A percentile compares a stretch with the other conserved stretches of the same genome.
Conservation (phyloP, 257 asterid species). For the Marsdenia floribunda region DNA sequence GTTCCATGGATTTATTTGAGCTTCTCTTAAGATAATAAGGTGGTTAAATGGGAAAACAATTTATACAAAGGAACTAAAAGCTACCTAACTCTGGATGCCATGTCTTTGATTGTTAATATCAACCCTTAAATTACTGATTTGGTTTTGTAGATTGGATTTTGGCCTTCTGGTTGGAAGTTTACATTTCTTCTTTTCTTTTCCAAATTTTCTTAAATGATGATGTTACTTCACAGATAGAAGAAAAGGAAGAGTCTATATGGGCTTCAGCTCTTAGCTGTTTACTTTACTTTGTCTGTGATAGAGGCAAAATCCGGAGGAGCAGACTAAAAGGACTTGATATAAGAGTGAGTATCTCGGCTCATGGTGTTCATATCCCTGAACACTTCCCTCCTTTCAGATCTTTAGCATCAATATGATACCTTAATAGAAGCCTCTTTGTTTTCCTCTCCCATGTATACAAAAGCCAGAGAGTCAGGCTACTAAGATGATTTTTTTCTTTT, state of each 20-base stretch:
- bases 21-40: background rate
- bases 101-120: background rate
- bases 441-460: background rate
- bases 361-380: background rate
- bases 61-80: background rate
- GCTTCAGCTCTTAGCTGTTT: slow-evolving; percentile 96
- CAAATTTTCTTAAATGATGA: background rate
- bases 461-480: background rate
- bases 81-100: background rate
- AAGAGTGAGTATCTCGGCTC: slow-evolving; percentile 58
- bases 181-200: background rate
- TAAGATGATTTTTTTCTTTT: background rate
- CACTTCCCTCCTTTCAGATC: background rate
- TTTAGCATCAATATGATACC: background rate
- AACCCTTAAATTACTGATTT: background rate
- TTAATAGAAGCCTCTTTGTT: background rate
- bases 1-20: background rate
- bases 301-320: slow-evolving; percentile 92
- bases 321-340: slow-evolving; percentile 92
- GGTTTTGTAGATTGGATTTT: background rate
- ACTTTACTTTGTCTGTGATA: slow-evolving; percentile 85
- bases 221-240: slow-evolving; percentile 61
- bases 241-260: slow-evolving; percentile 92
- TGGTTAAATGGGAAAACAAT: background rate
- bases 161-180: background rate